phyloP scores from a whole-genome alignment of 768 basidiomycete genomes.

The Imleria badia region DNA sequence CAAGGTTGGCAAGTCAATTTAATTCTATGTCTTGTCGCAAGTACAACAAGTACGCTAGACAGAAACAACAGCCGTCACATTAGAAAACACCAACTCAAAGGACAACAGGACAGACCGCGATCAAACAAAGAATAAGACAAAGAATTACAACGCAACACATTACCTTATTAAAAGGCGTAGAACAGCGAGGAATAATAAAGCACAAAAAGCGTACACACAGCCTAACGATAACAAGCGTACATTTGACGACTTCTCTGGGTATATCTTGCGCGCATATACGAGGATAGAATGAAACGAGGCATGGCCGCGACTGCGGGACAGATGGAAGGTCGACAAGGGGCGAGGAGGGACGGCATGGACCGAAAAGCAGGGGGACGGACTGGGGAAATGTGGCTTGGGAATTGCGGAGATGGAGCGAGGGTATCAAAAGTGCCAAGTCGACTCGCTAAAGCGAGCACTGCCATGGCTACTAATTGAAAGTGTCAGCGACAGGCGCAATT shows the following conservation, averaged over 20 bases:
- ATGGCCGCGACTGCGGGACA: not conserved
- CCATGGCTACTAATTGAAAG: not conserved
- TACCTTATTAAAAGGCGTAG: conserved; percentile 1
- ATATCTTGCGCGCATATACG: conserved; percentile 12
- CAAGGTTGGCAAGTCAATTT: not conserved
- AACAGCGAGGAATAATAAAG: conserved; percentile 14
- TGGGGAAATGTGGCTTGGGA: not conserved
- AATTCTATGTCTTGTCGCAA: conserved; percentile 7
- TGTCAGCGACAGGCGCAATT: not conserved
- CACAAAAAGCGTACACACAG: conserved; percentile 16
- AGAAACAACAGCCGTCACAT: conserved; percentile 1
- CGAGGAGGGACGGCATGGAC: not conserved
- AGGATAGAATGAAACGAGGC: not conserved
- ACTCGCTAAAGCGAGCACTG: not conserved
- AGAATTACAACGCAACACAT: conserved; percentile 2
- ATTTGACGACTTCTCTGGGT: conserved; percentile 5
- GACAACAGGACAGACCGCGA: conserved; percentile 4
- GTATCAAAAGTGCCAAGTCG: not conserved
- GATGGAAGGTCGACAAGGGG: not conserved
- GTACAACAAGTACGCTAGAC: conserved; percentile 12
- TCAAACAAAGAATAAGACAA: not conserved
- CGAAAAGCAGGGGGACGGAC: not conserved
- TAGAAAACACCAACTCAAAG: not conserved
- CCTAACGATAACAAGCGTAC: conserved; percentile 17
- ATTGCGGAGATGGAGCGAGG: not conserved